A percentile compares a stretch with the other conserved stretches of the same genome.
phyloP scores from a whole-genome alignment of 1,284 basidiomycete species.

The Rhodotorula sp. region DNA sequence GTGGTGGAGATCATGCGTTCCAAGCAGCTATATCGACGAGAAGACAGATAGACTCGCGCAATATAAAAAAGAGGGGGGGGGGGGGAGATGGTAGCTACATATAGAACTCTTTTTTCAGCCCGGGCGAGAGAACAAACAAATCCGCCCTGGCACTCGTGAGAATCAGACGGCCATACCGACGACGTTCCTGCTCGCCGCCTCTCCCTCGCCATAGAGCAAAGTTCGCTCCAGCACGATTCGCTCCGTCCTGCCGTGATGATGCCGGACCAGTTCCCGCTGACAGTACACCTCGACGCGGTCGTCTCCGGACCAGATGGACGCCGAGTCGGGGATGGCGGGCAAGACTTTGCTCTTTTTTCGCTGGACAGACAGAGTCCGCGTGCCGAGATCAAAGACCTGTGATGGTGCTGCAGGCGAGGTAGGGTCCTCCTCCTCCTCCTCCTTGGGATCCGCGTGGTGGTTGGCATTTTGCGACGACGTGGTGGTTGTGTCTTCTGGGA shows the following conservation, averaged over 20 bases:
- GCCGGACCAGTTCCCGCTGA: constrained; percentile 12
- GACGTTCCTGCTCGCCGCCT: not conserved
- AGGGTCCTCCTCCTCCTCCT: no score
- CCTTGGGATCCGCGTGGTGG: no score
- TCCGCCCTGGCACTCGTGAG: no score
- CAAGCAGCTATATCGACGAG: constrained; percentile 56
- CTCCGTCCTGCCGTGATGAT: constrained; percentile 2
- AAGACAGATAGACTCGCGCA: not conserved
- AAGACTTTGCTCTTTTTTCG: constrained; percentile 2
- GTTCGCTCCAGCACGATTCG: constrained; percentile 14
- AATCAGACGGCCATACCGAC: not conserved
- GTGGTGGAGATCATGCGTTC: constrained; percentile 58
- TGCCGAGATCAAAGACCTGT: not conserved
- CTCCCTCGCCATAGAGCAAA: constrained; percentile 11
- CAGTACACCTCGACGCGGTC: constrained; percentile 16
- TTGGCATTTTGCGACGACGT: not conserved
- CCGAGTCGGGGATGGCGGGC: not conserved
- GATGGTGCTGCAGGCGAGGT: not conserved
- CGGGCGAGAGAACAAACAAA: not conserved
- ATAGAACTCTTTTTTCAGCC: no score
- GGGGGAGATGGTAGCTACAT: no score
- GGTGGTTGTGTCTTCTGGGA: not conserved
- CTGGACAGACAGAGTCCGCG: not conserved
- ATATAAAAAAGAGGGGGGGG: not conserved
- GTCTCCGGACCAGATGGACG: not conserved